Evolutionary conservation across 75 land plant species (phyloP).

Genomic region (Azolla pinnata): DNA sequence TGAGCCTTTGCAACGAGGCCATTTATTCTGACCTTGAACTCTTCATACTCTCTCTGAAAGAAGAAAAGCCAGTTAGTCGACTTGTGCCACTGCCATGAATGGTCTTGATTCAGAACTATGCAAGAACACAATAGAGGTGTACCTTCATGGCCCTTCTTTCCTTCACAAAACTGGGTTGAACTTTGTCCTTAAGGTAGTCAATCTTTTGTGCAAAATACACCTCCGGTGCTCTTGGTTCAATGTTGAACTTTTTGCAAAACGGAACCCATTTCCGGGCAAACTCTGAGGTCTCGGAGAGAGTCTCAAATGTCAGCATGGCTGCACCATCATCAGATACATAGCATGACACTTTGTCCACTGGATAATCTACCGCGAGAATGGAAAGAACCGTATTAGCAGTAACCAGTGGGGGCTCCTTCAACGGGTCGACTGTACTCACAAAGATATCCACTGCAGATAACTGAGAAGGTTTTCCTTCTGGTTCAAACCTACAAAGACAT

Average conservation of each 20-base stretch:
- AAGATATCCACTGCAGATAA: slow-evolving; percentile 77
- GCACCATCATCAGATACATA: slow-evolving; percentile 88
- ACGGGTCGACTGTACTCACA: slow-evolving; percentile 83
- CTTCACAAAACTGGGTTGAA: slow-evolving; percentile 79
- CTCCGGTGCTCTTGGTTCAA: slow-evolving; percentile 87
- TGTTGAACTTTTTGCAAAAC: slow-evolving; percentile 60
- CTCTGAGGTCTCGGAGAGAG: slow-evolving; percentile 70
- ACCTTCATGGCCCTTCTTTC: slow-evolving; percentile 97
- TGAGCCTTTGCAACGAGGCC: slow-evolving; percentile 81
- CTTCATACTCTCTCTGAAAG: slow-evolving; percentile 94
- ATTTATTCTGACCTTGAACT: slow-evolving; percentile 69
- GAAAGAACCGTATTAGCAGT: slow-evolving; percentile 78
- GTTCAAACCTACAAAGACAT: slow-evolving; percentile 52
- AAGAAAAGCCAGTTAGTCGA: no score
- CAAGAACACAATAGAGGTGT: no score
- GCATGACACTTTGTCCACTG: slow-evolving; percentile 83
- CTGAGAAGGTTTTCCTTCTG: slow-evolving; percentile 81
- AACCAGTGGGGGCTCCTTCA: slow-evolving; percentile 84
- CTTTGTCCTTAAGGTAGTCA: slow-evolving; percentile 67
- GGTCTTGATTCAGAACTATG: no score
- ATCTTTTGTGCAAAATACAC: slow-evolving; percentile 68
- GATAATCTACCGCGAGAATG: slow-evolving; percentile 79
- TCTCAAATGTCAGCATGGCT: slow-evolving; percentile 80
- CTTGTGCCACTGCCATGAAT: no score
- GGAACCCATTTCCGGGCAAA: slow-evolving; percentile 80